A percentile compares a stretch with the other conserved stretches of the same genome.
Conservation (phyloP, 129 eudicot species). For the Dittrichia graveolens region DNA sequence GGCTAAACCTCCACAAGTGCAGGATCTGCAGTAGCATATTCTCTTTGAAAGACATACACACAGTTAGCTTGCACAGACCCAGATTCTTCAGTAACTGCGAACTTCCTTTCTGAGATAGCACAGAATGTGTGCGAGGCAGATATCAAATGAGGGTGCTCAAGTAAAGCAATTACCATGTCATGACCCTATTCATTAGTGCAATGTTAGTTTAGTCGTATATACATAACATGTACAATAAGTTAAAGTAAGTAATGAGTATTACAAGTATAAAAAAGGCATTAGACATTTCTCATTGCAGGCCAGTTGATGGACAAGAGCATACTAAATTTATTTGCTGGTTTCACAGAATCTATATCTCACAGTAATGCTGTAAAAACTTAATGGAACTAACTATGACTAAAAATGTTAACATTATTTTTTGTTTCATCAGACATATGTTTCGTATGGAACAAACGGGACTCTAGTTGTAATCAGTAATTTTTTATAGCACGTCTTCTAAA, state of each 20-base stretch:
- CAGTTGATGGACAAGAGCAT: not conserved
- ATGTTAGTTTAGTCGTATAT: not conserved
- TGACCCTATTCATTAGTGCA: constrained; percentile 47
- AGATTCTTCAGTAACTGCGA: constrained; percentile 49
- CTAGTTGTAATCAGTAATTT: too few relatives aligned
- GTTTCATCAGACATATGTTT: too few relatives aligned
- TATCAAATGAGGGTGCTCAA: constrained; percentile 73
- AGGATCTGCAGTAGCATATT: constrained; percentile 88
- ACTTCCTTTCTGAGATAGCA: constrained; percentile 54
- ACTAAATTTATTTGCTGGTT: too few relatives aligned
- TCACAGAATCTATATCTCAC: too few relatives aligned
- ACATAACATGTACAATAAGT: not conserved
- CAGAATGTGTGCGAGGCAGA: constrained; percentile 65
- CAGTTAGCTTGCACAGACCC: constrained; percentile 44
- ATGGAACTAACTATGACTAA: too few relatives aligned
- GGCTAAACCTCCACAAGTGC: constrained; percentile 59
- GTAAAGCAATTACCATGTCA: constrained; percentile 51
- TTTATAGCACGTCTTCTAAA: too few relatives aligned
- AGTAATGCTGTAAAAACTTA: too few relatives aligned
- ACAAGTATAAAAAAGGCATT: not conserved
- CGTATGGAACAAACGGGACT: too few relatives aligned
- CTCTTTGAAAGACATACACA: constrained; percentile 88
- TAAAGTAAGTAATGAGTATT: too few relatives aligned
- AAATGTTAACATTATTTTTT: too few relatives aligned
- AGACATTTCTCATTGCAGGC: not conserved